Evolutionary conservation across 345 rosid genomes (phyloP).

Genomic region (Eucalyptus melliodora): DNA sequence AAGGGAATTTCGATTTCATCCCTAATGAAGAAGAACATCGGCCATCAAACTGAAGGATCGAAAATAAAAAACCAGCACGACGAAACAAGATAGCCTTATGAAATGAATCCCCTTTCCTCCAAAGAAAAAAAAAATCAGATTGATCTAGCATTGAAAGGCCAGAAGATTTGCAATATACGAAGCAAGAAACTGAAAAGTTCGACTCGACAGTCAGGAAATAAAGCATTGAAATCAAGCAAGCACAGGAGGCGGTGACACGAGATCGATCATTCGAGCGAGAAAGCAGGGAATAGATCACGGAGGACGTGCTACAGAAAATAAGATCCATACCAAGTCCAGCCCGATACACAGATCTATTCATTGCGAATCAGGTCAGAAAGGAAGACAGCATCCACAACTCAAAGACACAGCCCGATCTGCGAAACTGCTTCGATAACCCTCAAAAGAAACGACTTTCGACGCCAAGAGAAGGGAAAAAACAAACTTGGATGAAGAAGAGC

Average conservation of each 20-base stretch:
- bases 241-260: neutral
- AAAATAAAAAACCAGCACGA: neutral
- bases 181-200: neutral
- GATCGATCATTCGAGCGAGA: neutral
- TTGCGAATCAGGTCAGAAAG: neutral
- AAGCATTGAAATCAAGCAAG: neutral
- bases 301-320: neutral
- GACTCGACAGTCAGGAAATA: neutral
- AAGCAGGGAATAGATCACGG: neutral
- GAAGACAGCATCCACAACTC: neutral
- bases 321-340: neutral
- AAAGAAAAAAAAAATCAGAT: neutral
- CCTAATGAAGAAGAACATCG: neutral
- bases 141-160: neutral
- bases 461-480: neutral
- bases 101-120: neutral
- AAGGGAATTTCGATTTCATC: neutral
- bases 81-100: neutral
- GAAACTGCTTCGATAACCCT: neutral
- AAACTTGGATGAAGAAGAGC: neutral
- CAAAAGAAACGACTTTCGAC: neutral
- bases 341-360: neutral
- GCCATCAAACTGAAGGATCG: neutral
- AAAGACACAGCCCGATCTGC: neutral
- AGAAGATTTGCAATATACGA: neutral